These are phyloP conservation scores for Musa troglodytarum DNA, from an alignment of 176 grass and related monocot species.

Conservation along the genomic window DNA sequence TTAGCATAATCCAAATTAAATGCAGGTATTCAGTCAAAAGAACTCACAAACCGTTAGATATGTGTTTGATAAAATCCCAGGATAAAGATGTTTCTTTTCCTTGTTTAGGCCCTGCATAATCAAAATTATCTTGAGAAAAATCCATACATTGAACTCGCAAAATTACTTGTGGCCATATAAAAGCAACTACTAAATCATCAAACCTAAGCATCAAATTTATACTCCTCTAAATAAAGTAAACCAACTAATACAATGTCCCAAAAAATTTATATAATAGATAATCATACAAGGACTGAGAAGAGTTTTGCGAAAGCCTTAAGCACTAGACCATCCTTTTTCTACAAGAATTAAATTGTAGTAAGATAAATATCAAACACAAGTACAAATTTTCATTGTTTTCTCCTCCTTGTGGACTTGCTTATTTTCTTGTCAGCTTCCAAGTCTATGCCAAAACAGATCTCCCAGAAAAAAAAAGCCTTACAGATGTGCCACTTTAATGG, in stretches of 20 bases:
- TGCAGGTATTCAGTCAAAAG: neutral
- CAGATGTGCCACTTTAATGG: too few relatives aligned
- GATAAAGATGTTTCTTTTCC: slow-evolving; percentile 69
- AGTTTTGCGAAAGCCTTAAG: neutral
- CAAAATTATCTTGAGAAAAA: slow-evolving; percentile 4
- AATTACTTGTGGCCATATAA: neutral
- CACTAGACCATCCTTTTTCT: neutral
- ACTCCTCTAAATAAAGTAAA: neutral
- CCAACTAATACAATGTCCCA: neutral
- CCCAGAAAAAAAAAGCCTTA: too few relatives aligned
- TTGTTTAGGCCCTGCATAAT: slow-evolving; percentile 49
- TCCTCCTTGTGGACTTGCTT: neutral
- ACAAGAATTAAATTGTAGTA: neutral
- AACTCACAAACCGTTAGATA: slow-evolving; percentile 49
- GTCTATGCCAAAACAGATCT: neutral
- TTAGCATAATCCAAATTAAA: neutral
- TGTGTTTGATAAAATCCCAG: slow-evolving; percentile 73
- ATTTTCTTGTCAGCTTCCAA: neutral
- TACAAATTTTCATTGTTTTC: neutral
- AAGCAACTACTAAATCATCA: neutral
- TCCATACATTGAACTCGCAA: slow-evolving; percentile 16
- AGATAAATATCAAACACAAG: neutral
- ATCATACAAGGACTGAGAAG: neutral
- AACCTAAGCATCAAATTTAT: neutral
- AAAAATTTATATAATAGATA: neutral